Conservation (phyloP, 2,329 filamentous ascomycete species). For the Diaporthe sp. region DNA sequence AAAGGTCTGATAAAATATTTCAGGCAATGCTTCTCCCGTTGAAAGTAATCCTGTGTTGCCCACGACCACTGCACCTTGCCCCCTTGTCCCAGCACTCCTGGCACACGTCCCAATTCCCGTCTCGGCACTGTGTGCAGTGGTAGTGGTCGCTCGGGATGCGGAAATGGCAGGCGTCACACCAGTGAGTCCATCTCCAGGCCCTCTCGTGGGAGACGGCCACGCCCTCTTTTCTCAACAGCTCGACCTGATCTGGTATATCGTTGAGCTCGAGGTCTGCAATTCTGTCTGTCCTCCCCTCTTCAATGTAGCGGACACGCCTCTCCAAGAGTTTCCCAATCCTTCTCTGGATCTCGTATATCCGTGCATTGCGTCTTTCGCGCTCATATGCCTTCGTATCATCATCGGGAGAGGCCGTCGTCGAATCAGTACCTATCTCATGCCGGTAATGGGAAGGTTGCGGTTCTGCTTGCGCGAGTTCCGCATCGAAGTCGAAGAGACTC, state of each 20-base stretch:
- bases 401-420: neutral
- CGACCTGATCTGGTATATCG: neutral
- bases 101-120: slow-evolving; percentile 5
- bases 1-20: neutral
- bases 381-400: neutral
- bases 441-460: neutral
- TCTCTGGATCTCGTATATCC: neutral
- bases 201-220: neutral
- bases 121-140: neutral
- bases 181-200: slow-evolving; percentile 7
- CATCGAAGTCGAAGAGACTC: slow-evolving; percentile 9
- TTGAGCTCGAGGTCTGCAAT: neutral
- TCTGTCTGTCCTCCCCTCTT: neutral
- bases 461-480: neutral
- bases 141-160: slow-evolving; percentile 1
- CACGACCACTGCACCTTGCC: slow-evolving; percentile 1
- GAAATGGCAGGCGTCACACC: neutral
- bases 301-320: slow-evolving; percentile 5
- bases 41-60: neutral
- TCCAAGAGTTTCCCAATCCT: slow-evolving; percentile 2
- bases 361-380: neutral
- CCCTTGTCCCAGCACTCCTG: slow-evolving; percentile 8
- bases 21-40: neutral
- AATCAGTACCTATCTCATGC: neutral
- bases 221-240: neutral